Evolutionary conservation across 257 asterid species (phyloP).

Genomic region (Nyctanthes arbortristis): DNA sequence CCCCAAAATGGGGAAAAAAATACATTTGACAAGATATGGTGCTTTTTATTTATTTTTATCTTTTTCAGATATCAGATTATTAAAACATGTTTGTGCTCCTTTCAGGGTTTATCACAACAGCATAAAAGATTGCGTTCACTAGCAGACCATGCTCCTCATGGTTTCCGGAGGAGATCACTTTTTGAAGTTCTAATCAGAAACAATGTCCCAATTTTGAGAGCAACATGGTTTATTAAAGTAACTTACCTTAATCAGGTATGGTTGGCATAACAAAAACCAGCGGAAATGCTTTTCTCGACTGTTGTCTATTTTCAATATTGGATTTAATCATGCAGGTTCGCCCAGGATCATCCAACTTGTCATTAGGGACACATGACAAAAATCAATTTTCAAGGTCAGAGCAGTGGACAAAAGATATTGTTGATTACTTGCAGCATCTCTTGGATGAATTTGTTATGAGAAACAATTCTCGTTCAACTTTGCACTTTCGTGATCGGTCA

Average conservation of each 20-base stretch:
- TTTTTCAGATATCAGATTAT: slow-evolving; percentile 12
- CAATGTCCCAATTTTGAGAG: slow-evolving; percentile 87
- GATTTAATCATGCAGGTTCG: slow-evolving; percentile 70
- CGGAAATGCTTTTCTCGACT: slow-evolving; percentile 6
- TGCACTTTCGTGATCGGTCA: slow-evolving; percentile 64
- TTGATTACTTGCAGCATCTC: slow-evolving; percentile 86
- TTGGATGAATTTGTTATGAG: slow-evolving; percentile 82
- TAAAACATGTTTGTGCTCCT: slow-evolving; percentile 18
- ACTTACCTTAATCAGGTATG: slow-evolving; percentile 97
- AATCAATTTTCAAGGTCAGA: slow-evolving; percentile 80
- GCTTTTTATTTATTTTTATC: neutral
- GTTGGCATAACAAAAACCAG: neutral
- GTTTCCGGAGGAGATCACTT: slow-evolving; percentile 73
- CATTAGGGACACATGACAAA: slow-evolving; percentile 78
- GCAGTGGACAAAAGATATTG: slow-evolving; percentile 95
- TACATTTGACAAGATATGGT: neutral
- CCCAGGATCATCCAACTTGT: slow-evolving; percentile 62
- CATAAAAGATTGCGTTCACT: slow-evolving; percentile 85
- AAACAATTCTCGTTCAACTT: slow-evolving; percentile 60
- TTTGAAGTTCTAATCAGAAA: slow-evolving; percentile 87
- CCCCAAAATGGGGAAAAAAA: neutral
- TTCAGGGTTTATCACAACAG: slow-evolving; percentile 88
- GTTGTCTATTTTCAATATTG: slow-evolving; percentile 13
- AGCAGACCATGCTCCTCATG: slow-evolving; percentile 99
- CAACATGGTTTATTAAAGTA: slow-evolving; percentile 97